Evolutionary conservation across 768 basidiomycete species (phyloP), one percentile per base, ranked within the genome.

Genomic region (Tephrocybe sp.): DNA sequence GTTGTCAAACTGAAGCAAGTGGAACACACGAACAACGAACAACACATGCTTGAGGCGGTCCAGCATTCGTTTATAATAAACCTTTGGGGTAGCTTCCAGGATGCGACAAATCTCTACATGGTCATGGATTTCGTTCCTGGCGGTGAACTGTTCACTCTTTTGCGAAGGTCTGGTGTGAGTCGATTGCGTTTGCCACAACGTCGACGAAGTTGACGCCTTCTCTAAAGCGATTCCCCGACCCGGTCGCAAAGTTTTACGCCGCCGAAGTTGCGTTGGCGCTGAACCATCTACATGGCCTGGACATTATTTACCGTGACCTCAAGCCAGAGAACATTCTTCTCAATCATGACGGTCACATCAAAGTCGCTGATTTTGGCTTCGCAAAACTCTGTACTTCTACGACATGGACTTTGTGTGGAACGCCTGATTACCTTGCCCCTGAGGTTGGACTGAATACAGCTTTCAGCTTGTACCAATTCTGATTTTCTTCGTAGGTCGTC

Each of bases 301-400:
- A 95, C 60, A 94, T 98, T 67, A 90, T 98, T 54, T 98, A 98
- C 68, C 91, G 96, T 15, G 96, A 98, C 69, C 81, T 98, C 41
- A 98, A 99, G 68, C 97, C 97, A 1, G 97, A 99, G 66, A 98
- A 98, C 65, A 89, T 98, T 42, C 79, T 98, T 25, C 81, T 98
- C 45, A 92, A 89, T 56, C 78, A 84, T n/a, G 94, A 97, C 63
- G 95, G 95, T 0, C 94, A 98, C 67, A 93, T 98, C 71, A 97
- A 96, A 70, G 86, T 98, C 28, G 93, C 94, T 14, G 95, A 98
- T 66, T 98, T 98, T 61, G 95, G 95, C 12, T 97, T 98, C 63
- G 94, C 97, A 4, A 98, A 98, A 65, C 73, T 79, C 33, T 93
- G 95, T 57, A 78, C 84, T 45, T 88, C 84, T 40, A 86, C 89